Evolutionary conservation across 1,284 basidiomycete genomes (phyloP), one percentile per base, ranked within the genome.

Genomic region (Xerocomus nothofagi): DNA sequence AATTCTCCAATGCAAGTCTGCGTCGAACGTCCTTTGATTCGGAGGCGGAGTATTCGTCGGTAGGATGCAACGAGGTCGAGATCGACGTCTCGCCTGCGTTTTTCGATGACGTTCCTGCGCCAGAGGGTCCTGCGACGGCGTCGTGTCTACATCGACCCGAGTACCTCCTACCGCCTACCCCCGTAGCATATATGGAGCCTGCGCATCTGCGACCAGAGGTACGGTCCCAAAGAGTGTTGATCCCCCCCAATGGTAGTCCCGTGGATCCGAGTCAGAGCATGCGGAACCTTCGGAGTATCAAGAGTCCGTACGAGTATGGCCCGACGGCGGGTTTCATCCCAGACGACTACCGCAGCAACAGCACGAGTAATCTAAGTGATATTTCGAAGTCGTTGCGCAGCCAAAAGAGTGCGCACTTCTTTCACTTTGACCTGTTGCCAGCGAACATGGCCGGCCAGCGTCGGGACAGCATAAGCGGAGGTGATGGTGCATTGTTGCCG

Each of bases 61-160:
- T 57, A 12, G 61, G 66, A 24, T 50, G 39, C 36, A 44, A 54
- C 58, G 68, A 53, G 57, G 69, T 56, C 79, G 73, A 53, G 57
- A 69, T 56, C 79, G 73, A 82, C 46, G 79, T 87, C 24, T 86
- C 84, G 4, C 80, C 78, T 4, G 81, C 81, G 0, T 81, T 78
- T 62, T 84, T 78, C 54, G 84, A 86, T 55, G 73, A 75, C 14
- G 73, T 82, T 38, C 75, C 78, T 6, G 71, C 71, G 0, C 73
- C 81, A 3, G 81, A 82, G 49, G 80, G 78, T 1, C 79, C 78
- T 9, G 78, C 76, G 9, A 80, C 74, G 1, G 71, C 71, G 17
- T 71, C 75, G 15, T 67, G 34, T 60, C 62, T 50, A 36, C 59
- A 53, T 39, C 61, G 41, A 26, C 67, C 59, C 3, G 62, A 68